Conservation (phyloP, 352 stramenopile genomes). For the Pythium insidiosum region DNA sequence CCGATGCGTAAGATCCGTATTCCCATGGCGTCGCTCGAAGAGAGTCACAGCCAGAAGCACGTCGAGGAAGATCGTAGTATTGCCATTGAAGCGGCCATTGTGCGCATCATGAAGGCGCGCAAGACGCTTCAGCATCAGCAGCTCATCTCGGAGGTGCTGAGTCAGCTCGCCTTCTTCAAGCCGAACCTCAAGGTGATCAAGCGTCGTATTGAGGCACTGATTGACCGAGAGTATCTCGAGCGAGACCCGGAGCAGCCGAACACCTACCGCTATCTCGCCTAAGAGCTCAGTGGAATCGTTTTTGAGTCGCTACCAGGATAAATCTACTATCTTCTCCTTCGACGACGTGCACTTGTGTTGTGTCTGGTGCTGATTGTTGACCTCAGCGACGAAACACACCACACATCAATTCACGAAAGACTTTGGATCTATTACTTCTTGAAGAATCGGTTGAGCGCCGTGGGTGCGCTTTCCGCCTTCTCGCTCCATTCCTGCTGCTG, state of each 20-base stretch:
- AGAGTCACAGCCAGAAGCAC: constrained; percentile 97
- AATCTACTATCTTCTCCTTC: not conserved
- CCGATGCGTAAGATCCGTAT: constrained; percentile 98
- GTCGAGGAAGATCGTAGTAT: constrained; percentile 96
- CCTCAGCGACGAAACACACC: not conserved
- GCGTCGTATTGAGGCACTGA: constrained; percentile 96
- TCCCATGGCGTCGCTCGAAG: constrained; percentile 97
- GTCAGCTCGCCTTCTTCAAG: constrained; percentile 97
- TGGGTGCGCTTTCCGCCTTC: constrained; percentile 66
- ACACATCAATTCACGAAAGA: no score
- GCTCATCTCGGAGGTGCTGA: constrained; percentile 97
- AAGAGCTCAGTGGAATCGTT: constrained; percentile 17
- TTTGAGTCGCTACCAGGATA: no score
- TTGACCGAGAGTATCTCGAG: constrained; percentile 98
- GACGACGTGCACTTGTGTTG: no score
- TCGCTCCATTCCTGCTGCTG: constrained; percentile 76
- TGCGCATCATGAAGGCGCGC: constrained; percentile 99
- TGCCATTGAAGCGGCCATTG: constrained; percentile 99
- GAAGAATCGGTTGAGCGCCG: constrained; percentile 84
- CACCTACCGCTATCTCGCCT: constrained; percentile 95
- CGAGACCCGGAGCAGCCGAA: constrained; percentile 93
- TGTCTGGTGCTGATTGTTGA: not conserved
- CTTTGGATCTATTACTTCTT: constrained; percentile 79
- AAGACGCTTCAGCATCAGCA: constrained; percentile 97
- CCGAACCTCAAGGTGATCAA: constrained; percentile 97